These are phyloP conservation scores for Stagonosporopsis tanaceti DNA, from an alignment of 2,329 filamentous ascomycete species.

Conservation along the genomic window DNA sequence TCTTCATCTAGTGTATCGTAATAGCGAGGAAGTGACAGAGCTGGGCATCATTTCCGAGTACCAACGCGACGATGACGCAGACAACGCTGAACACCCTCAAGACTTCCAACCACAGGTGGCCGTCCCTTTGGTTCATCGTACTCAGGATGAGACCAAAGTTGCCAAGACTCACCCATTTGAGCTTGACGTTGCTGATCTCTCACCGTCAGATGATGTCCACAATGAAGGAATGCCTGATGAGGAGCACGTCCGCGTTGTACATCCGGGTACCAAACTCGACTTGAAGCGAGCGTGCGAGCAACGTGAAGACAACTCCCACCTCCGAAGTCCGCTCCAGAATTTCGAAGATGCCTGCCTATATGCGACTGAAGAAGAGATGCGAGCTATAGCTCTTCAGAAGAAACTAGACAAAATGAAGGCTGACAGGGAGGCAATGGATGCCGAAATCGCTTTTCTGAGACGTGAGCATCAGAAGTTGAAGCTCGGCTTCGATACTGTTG, in stretches of 20 bases:
- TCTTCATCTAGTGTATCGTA: slow-evolving; percentile 17
- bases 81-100: neutral
- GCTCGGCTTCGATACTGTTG: neutral
- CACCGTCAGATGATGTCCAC: slow-evolving; percentile 13
- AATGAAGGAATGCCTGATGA: neutral
- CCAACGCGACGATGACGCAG: slow-evolving; percentile 1
- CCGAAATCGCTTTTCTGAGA: slow-evolving; percentile 13
- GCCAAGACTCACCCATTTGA: slow-evolving; percentile 7
- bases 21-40: slow-evolving; percentile 22
- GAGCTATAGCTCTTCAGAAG: slow-evolving; percentile 7
- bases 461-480: slow-evolving; percentile 25
- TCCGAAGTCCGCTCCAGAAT: slow-evolving; percentile 32
- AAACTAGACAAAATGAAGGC: slow-evolving; percentile 11
- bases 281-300: slow-evolving; percentile 3
- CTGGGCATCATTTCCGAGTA: slow-evolving; percentile 32
- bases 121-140: too few relatives aligned
- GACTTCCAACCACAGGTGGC: too few relatives aligned
- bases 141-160: slow-evolving; percentile 1
- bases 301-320: neutral
- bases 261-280: slow-evolving; percentile 16
- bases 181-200: slow-evolving; percentile 24
- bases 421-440: slow-evolving; percentile 22
- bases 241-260: slow-evolving; percentile 1
- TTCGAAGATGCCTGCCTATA: slow-evolving; percentile 36
- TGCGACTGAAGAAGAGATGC: slow-evolving; percentile 21